Conservation (phyloP, 1,284 basidiomycete genomes). For the Jaminaea rosea region DNA sequence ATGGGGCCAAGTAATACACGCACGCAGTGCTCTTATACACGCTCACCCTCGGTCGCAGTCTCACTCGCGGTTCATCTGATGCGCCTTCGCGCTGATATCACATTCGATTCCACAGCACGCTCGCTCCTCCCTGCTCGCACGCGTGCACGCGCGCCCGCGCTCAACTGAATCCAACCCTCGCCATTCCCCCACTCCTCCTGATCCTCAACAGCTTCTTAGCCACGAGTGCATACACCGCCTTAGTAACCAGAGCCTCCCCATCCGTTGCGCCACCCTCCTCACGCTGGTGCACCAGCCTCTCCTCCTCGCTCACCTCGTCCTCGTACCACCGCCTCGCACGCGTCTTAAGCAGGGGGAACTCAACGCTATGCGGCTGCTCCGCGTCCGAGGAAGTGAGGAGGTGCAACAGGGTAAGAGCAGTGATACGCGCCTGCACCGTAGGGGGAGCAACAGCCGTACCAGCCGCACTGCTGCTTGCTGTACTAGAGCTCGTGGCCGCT, state of each 20-base stretch:
- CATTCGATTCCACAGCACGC: too few species aligned
- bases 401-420: neutral
- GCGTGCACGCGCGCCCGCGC: neutral
- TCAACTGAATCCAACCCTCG: neutral
- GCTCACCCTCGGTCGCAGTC: too few species aligned
- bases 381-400: constrained; percentile 2
- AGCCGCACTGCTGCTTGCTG: too few species aligned
- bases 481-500: too few species aligned
- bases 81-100: too few species aligned
- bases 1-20: neutral
- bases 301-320: neutral
- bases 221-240: constrained; percentile 39
- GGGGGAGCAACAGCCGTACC: constrained; percentile 3
- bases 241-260: constrained; percentile 26
- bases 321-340: neutral
- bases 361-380: constrained; percentile 12
- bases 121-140: neutral
- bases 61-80: too few species aligned
- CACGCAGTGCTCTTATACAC: too few species aligned
- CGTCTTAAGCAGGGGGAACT: neutral
- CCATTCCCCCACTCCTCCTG: neutral
- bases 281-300: neutral
- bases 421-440: neutral
- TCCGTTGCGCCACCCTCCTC: constrained; percentile 1
- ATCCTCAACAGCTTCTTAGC: constrained; percentile 35